Conservation (phyloP, 176 grass and related monocot genomes). For the Avena atlantica region DNA sequence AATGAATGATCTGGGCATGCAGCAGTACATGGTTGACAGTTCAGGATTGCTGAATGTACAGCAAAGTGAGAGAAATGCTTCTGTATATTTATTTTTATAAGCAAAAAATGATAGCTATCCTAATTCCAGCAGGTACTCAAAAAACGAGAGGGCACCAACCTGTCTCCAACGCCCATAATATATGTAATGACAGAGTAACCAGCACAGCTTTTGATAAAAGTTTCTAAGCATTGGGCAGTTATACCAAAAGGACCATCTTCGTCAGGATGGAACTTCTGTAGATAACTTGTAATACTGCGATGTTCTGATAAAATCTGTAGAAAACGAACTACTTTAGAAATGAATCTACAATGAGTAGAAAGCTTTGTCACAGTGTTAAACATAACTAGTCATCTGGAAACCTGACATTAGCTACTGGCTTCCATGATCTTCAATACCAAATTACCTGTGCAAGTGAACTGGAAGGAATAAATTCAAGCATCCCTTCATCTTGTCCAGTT, state of each 20-base stretch:
- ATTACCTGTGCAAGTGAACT: conserved; percentile 96
- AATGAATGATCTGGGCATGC: not conserved
- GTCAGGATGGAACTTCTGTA: conserved; percentile 94
- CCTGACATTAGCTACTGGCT: conserved; percentile 18
- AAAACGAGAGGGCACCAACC: conserved; percentile 50
- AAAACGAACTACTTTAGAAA: conserved; percentile 39
- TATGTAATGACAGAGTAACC: conserved; percentile 98
- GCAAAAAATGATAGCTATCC: not conserved
- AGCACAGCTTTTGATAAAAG: conserved; percentile 99
- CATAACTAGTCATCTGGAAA: conserved; percentile 29
- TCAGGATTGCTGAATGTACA: conserved; percentile 11
- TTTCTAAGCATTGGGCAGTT: conserved; percentile 94
- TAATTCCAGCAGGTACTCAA: conserved; percentile 15
- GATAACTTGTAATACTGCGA: conserved; percentile 90
- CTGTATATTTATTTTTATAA: not conserved
- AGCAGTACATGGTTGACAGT: not conserved
- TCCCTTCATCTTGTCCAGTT: conserved; percentile 97
- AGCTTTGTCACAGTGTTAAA: conserved; percentile 22
- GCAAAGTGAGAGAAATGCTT: conserved; percentile 14
- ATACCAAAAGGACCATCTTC: conserved; percentile 98
- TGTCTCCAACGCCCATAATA: conserved; percentile 97
- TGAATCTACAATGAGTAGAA: conserved; percentile 27
- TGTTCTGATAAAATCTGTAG: conserved; percentile 93
- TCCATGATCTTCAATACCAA: conserved; percentile 26
- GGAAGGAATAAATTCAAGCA: conserved; percentile 95